Evolutionary conservation across 768 basidiomycete genomes (phyloP).

Genomic region (Pleurotus ostreatus): DNA sequence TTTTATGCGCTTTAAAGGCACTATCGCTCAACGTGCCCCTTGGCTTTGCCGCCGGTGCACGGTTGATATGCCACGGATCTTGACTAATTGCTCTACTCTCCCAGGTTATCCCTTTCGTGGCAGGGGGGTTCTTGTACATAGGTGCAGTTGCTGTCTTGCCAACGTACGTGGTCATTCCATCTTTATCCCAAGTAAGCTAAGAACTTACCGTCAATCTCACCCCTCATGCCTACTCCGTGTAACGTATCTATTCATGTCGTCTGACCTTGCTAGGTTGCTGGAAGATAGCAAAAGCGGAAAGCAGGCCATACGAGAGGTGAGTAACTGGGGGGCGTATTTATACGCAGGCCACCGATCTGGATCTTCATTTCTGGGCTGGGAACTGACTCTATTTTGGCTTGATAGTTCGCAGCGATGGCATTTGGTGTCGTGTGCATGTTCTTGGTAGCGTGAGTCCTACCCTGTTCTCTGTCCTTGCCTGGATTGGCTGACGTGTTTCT

Average conservation of each 20-base stretch:
- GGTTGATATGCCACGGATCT: conserved; percentile 8
- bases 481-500: background rate
- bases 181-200: conserved; percentile 8
- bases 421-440: conserved; percentile 92
- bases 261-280: conserved; percentile 50
- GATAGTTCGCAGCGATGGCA: conserved; percentile 86
- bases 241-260: conserved; percentile 6
- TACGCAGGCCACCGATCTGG: background rate
- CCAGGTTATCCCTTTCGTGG: conserved; percentile 86
- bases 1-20: too few relatives aligned
- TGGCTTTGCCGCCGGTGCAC: background rate
- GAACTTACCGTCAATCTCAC: conserved; percentile 4
- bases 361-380: conserved; percentile 8
- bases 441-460: conserved; percentile 71
- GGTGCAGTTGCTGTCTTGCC: conserved; percentile 90
- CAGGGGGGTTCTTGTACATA: conserved; percentile 91
- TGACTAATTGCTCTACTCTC: conserved; percentile 12
- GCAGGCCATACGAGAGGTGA: conserved; percentile 89
- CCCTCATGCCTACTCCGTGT: too few relatives aligned
- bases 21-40: too few relatives aligned
- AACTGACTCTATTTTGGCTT: conserved; percentile 10
- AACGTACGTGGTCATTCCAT: conserved; percentile 51
- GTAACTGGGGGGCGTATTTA: conserved; percentile 17
- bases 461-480: conserved; percentile 6
- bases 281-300: conserved; percentile 83